Conservation (phyloP, 78 protist genomes). For the Dictyostelium purpureum region DNA sequence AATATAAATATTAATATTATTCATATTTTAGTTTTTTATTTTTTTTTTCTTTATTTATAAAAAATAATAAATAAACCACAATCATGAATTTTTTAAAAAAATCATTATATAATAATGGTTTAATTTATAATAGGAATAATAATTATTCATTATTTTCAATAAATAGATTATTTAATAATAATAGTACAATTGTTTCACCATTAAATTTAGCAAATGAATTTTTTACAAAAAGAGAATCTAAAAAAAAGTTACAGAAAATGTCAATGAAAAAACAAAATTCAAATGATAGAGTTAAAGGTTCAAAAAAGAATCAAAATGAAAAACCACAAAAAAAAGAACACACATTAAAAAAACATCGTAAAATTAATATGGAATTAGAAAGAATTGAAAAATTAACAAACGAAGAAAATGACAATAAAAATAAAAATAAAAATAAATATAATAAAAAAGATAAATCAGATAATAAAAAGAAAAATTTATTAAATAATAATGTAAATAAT, state of each 20-base stretch:
- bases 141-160: background rate
- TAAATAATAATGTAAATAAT: no score
- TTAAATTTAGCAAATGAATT: background rate
- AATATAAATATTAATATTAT: no score
- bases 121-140: background rate
- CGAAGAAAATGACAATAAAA: background rate
- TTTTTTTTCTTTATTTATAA: background rate
- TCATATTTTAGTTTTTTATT: background rate
- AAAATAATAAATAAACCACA: background rate
- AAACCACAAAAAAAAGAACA: background rate
- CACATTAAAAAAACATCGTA: background rate
- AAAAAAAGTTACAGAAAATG: background rate
- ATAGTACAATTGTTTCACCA: background rate
- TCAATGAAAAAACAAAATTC: background rate
- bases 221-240: background rate
- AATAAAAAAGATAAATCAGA: background rate
- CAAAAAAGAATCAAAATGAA: background rate
- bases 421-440: background rate
- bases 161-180: background rate
- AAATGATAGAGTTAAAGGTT: constrained; percentile 1
- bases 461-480: background rate
- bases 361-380: background rate
- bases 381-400: background rate
- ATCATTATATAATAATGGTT: background rate
- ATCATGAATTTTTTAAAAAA: background rate